Percentiles rank a stretch among this genome's conserved stretches.
Evolutionary conservation across 169 alveolate species (phyloP).

Genomic region (Babesia ovata): DNA sequence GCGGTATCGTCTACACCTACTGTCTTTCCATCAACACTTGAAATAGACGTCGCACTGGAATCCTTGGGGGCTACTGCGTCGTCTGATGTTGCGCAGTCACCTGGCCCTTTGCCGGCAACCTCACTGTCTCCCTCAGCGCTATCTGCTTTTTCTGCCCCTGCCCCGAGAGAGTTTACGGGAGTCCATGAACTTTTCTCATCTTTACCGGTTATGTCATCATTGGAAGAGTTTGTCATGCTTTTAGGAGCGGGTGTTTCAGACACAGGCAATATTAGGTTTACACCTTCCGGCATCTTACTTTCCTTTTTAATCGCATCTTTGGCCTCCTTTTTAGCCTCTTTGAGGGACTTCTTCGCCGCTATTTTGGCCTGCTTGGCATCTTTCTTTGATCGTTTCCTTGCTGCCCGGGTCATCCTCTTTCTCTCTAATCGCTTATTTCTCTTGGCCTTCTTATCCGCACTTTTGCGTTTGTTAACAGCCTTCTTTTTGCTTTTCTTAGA

Average conservation of each 20-base stretch:
- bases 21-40: no score
- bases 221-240: slow-evolving; percentile 14
- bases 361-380: not conserved
- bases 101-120: slow-evolving; percentile 4
- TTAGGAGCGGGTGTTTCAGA: slow-evolving; percentile 2
- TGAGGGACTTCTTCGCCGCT: slow-evolving; percentile 2
- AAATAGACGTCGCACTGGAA: no score
- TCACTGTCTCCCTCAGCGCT: not conserved
- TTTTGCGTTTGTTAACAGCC: slow-evolving; percentile 16
- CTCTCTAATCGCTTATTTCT: not conserved
- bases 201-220: no score
- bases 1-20: no score
- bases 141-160: no score
- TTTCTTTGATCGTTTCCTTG: not conserved
- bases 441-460: not conserved
- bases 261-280: not conserved
- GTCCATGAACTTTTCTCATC: not conserved
- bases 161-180: not conserved
- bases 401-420: not conserved
- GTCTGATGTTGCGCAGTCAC: slow-evolving; percentile 6
- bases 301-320: slow-evolving; percentile 1
- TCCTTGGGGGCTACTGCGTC: not conserved
- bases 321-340: slow-evolving; percentile 9
- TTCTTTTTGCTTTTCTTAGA: slow-evolving; percentile 23
- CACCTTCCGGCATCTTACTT: not conserved